Percentiles rank a stretch among this genome's conserved stretches.
phyloP scores from a whole-genome alignment of 2,329 filamentous ascomycete genomes.

The Rutstroemia sydowiana region DNA sequence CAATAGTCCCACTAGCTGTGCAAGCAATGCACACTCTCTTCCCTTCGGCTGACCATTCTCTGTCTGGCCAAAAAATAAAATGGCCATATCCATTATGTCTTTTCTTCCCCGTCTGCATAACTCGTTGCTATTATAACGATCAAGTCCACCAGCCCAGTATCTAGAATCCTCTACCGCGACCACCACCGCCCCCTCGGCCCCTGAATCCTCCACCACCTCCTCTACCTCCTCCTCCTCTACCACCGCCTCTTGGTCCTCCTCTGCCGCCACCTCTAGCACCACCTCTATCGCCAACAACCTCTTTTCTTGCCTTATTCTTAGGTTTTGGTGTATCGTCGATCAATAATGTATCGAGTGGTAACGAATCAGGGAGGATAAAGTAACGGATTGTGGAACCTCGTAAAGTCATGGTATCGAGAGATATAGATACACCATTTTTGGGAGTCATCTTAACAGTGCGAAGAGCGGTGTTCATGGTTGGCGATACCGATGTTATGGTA shows the following conservation, averaged over 20 bases:
- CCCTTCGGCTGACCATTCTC: neutral
- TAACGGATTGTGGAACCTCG: slow-evolving; percentile 94
- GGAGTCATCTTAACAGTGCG: slow-evolving; percentile 95
- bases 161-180: slow-evolving; percentile 33
- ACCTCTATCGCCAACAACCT: slow-evolving; percentile 49
- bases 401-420: slow-evolving; percentile 92
- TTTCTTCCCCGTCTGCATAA: neutral
- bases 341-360: slow-evolving; percentile 89
- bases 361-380: slow-evolving; percentile 89
- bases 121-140: no score
- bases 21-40: slow-evolving; percentile 1
- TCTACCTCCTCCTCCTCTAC: slow-evolving; percentile 42
- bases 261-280: no score
- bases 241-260: slow-evolving; percentile 37
- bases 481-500: slow-evolving; percentile 92
- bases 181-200: slow-evolving; percentile 43
- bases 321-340: slow-evolving; percentile 97
- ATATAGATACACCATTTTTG: slow-evolving; percentile 77
- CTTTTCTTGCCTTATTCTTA: slow-evolving; percentile 99
- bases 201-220: slow-evolving; percentile 52
- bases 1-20: slow-evolving; percentile 11
- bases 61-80: no score
- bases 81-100: neutral
- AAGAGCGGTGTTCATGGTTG: slow-evolving; percentile 97
- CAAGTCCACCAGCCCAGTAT: neutral